Evolutionary conservation across 2,329 filamentous ascomycete genomes (phyloP).

Genomic region (Seiridium unicorne): DNA sequence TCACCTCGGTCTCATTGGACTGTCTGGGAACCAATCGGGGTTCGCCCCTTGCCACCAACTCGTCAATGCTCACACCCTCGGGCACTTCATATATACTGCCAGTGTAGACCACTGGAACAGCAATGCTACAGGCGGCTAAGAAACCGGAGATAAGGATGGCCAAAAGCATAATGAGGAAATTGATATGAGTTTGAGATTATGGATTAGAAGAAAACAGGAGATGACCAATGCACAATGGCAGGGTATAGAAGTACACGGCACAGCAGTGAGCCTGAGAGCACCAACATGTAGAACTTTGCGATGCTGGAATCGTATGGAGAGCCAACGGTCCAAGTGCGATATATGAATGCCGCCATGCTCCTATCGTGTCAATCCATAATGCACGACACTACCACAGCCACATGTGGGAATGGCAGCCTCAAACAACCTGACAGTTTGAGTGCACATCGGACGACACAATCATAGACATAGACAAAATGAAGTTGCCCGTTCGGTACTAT

Average conservation of each 20-base stretch:
- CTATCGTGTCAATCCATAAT: neutral
- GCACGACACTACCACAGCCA: neutral
- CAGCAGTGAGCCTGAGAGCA: too few species aligned
- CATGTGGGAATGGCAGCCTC: neutral
- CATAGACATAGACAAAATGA: neutral
- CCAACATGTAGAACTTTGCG: too few species aligned
- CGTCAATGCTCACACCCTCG: neutral
- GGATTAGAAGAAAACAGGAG: too few species aligned
- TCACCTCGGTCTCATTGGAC: neutral
- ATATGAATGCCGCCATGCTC: too few species aligned
- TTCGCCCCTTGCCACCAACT: neutral
- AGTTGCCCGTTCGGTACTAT: neutral
- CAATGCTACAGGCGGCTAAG: conserved; percentile 10
- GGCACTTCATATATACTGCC: neutral
- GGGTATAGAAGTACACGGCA: too few species aligned
- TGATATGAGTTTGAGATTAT: neutral
- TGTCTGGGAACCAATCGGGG: neutral
- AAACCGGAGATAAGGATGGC: conserved; percentile 12
- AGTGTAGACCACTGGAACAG: conserved; percentile 14
- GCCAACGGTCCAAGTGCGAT: too few species aligned
- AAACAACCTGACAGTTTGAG: neutral
- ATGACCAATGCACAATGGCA: too few species aligned
- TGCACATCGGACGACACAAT: neutral
- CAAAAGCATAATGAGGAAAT: conserved; percentile 17
- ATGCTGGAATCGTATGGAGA: too few species aligned